Percentiles rank a stretch among this genome's conserved stretches.
These are phyloP conservation scores for Trichomonascaceae sp. DNA, from an alignment of 1,139 yeast species.

Conservation along the genomic window DNA sequence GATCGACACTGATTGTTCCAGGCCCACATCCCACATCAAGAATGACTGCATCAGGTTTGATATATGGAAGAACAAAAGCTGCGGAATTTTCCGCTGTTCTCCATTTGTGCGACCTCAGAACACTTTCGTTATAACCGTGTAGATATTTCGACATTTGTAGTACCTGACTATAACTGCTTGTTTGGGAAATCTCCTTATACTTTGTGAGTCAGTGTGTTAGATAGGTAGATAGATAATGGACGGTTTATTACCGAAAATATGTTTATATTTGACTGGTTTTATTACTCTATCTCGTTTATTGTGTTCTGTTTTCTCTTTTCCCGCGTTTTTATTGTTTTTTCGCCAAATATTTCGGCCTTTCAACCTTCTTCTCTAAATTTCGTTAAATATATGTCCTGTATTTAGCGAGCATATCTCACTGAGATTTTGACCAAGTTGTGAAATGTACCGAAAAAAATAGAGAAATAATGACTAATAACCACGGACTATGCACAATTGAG, in stretches of 20 bases:
- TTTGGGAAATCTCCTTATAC: neutral
- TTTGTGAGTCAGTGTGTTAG: neutral
- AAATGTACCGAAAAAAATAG: too few relatives aligned
- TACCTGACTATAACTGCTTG: neutral
- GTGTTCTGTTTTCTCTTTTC: neutral
- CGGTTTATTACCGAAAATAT: too few relatives aligned
- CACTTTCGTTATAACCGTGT: conserved; percentile 26
- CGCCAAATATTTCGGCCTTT: neutral
- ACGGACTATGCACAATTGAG: neutral
- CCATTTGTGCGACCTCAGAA: conserved; percentile 34
- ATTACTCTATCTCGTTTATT: neutral
- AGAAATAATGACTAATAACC: neutral
- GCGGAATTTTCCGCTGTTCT: conserved; percentile 34
- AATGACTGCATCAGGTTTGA: conserved; percentile 28
- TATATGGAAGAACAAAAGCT: conserved; percentile 29
- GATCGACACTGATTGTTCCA: conserved; percentile 37
- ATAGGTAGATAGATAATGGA: too few relatives aligned
- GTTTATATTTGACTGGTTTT: too few relatives aligned
- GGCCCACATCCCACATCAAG: conserved; percentile 44
- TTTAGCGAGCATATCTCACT: neutral
- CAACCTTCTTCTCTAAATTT: neutral
- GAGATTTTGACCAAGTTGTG: neutral
- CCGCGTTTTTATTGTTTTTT: neutral
- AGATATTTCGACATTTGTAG: conserved; percentile 15
- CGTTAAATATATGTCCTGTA: neutral